Conservation (phyloP, 495 filamentous ascomycete species). For the Aspergillus haitiensis region DNA sequence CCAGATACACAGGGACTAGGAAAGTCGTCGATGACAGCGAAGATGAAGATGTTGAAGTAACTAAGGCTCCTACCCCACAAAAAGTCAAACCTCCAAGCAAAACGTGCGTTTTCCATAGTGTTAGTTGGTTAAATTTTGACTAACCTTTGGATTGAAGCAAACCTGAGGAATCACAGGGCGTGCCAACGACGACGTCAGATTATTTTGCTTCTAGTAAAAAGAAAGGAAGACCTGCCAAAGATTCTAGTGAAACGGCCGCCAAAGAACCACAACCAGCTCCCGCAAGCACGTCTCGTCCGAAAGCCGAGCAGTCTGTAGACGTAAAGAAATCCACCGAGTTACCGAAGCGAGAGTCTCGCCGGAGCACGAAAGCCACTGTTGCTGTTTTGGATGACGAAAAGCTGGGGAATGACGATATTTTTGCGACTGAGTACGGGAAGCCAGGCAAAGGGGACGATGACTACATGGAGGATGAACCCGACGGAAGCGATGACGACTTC, state of each 20-base stretch:
- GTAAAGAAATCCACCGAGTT: constrained; percentile 8
- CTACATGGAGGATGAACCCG: constrained; percentile 63
- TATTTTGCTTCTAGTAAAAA: constrained; percentile 64
- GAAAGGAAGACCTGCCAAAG: constrained; percentile 38
- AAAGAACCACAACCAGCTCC: constrained; percentile 17
- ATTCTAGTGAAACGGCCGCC: constrained; percentile 19
- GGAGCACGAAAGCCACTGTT: constrained; percentile 33
- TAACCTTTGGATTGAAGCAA: constrained; percentile 36
- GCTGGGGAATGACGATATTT: constrained; percentile 74
- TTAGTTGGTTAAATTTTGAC: not conserved
- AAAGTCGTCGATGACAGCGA: constrained; percentile 78
- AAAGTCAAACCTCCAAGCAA: constrained; percentile 49
- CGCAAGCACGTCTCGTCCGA: constrained; percentile 25
- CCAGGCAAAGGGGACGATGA: constrained; percentile 64
- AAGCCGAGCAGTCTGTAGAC: constrained; percentile 27
- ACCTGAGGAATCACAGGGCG: constrained; percentile 46
- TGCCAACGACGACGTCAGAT: constrained; percentile 58
- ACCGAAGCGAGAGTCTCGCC: constrained; percentile 34
- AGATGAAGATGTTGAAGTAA: constrained; percentile 52
- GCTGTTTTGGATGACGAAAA: constrained; percentile 57
- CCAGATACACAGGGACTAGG: constrained; percentile 51
- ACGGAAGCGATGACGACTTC: constrained; percentile 50
- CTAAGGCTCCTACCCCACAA: constrained; percentile 39
- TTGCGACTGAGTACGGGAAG: constrained; percentile 62
- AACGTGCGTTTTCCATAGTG: constrained; percentile 27